phyloP scores from a whole-genome alignment of 148 eudicot genomes.

The Gaultheria prostrata region DNA sequence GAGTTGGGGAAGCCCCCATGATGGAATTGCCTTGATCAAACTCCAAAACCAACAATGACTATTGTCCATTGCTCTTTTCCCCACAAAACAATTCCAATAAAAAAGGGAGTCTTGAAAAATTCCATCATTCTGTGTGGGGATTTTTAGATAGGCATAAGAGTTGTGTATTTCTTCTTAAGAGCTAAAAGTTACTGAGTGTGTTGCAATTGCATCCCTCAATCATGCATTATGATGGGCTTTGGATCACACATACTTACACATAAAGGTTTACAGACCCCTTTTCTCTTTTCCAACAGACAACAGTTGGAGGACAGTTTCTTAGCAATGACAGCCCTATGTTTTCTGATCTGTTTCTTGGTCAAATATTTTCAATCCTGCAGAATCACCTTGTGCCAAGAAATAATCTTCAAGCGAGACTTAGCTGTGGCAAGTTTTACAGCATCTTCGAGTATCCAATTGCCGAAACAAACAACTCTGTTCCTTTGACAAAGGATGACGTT shows the following conservation, averaged over 20 bases:
- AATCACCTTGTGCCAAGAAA: background rate
- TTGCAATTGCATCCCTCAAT: background rate
- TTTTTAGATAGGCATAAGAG: background rate
- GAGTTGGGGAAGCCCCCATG: background rate
- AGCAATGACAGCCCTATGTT: background rate
- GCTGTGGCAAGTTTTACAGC: background rate
- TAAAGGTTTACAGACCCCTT: background rate
- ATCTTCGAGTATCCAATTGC: background rate
- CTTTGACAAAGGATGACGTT: background rate
- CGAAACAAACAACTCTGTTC: background rate
- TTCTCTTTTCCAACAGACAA: background rate
- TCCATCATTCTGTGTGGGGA: background rate
- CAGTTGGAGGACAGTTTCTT: background rate
- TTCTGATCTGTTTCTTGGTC: background rate
- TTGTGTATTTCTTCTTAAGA: background rate
- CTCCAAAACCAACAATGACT: background rate
- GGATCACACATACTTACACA: background rate
- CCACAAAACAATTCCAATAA: background rate
- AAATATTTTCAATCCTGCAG: background rate
- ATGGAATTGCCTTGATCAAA: background rate
- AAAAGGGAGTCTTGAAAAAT: background rate
- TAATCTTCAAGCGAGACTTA: background rate
- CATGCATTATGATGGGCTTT: background rate
- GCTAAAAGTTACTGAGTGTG: background rate
- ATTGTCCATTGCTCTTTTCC: background rate